Evolutionary conservation across 257 asterid genomes (phyloP), one percentile per base, ranked within the genome.

Genomic region (Linaria vulgaris): DNA sequence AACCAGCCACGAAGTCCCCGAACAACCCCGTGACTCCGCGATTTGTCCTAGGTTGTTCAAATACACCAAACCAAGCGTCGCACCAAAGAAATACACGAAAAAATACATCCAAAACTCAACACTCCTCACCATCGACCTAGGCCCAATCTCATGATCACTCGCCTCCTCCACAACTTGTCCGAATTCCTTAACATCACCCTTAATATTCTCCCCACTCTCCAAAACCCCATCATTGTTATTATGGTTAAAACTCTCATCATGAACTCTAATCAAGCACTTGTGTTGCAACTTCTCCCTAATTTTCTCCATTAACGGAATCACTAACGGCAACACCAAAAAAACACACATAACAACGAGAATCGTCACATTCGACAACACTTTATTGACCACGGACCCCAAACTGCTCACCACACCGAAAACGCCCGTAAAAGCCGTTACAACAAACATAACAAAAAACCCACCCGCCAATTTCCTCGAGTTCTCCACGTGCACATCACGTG

Each of bases 1-100:
- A 58, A 89, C 89, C 62, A 89, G 60, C 0, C 83, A 64, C 6
- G 88, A 77, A 34, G 84, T 81, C 47, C 57, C 66, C 4, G 67
- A 73, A 50, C 81, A 73, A 0, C 94, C 88, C 0, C 95, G 80
- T 1, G 91, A 84, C 41, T 89, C 97, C 1, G 80, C 89, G 22
- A 89, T 84, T 46, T 84, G 94, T 9, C 94, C 96, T 44, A 88
- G 63, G 38, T 88, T 88, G 58, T 88, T 88, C 74, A 88, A 22
- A 19, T 75, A 88, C 0, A 86, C 96, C 68, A 88, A 59, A 10
- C 96, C 96, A 13, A 88, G 66, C 0, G 96, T 88, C 21, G 83
- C 85, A 1, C 96, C 96, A 22, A 86, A 86, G 15, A 88, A 59
- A 53, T 88, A 88, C 1, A 74, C 90, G 12, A 80, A 72, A 30